Evolutionary conservation across 768 basidiomycete species (phyloP).

Genomic region (Vararia minispora): DNA sequence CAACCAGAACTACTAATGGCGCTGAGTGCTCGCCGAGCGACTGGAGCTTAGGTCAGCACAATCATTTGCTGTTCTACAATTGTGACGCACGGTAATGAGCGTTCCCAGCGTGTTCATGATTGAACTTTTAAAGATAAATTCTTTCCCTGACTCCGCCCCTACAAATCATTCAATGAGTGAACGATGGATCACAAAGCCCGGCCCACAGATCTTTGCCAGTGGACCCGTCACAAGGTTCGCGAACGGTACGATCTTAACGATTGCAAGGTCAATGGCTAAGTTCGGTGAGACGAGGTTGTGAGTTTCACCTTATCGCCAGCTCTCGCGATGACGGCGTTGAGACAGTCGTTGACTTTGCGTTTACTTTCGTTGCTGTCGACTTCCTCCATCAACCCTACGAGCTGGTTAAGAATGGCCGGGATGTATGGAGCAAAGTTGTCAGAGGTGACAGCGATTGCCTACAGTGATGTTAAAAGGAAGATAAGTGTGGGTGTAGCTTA

Average conservation of each 20-base stretch:
- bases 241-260: conserved; percentile 53
- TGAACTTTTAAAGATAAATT: conserved; percentile 61
- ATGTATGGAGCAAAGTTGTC: conserved; percentile 62
- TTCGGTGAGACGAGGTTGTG: neutral
- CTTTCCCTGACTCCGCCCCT: conserved; percentile 63
- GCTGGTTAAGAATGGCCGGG: conserved; percentile 43
- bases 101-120: conserved; percentile 62
- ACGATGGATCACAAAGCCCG: neutral
- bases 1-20: conserved; percentile 40
- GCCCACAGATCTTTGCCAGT: conserved; percentile 63
- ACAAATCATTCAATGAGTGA: conserved; percentile 10
- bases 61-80: neutral
- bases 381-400: conserved; percentile 62
- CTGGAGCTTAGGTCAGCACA: conserved; percentile 25
- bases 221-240: conserved; percentile 48
- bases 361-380: conserved; percentile 71
- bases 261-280: neutral
- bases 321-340: conserved; percentile 59
- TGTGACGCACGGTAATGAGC: conserved; percentile 45
- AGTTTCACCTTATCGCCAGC: conserved; percentile 23
- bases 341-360: conserved; percentile 52
- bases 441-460: conserved; percentile 59
- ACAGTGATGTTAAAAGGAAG: neutral
- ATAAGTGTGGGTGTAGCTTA: neutral
- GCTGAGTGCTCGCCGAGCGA: conserved; percentile 55